These are phyloP conservation scores for Phytophthora pini DNA, from an alignment of 352 stramenopile species.

Conservation along the genomic window DNA sequence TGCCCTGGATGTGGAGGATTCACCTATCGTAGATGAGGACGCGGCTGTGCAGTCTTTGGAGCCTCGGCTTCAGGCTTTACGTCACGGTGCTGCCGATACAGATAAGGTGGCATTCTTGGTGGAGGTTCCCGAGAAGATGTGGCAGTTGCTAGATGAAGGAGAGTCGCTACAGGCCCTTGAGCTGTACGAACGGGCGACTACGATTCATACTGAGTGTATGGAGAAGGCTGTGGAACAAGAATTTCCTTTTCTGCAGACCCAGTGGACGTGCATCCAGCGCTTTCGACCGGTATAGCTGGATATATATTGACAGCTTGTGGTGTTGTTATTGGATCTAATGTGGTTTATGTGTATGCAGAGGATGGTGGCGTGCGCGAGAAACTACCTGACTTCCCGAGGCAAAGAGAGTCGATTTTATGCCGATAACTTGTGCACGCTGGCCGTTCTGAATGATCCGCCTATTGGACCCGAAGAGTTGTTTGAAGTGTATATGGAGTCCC, in stretches of 20 bases:
- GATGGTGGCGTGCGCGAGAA: conserved; percentile 51
- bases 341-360: conserved; percentile 42
- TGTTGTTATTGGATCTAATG: conserved; percentile 1
- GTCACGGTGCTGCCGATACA: conserved; percentile 2
- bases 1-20: conserved; percentile 33
- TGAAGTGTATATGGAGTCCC: conserved; percentile 52
- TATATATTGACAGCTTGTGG: background rate
- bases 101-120: conserved; percentile 65
- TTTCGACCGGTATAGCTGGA: conserved; percentile 55
- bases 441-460: conserved; percentile 38
- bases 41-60: background rate
- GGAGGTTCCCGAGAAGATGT: conserved; percentile 70
- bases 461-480: conserved; percentile 47
- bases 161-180: conserved; percentile 58
- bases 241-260: conserved; percentile 71
- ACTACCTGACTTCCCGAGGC: conserved; percentile 61
- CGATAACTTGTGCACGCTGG: conserved; percentile 63
- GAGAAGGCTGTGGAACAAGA: conserved; percentile 20
- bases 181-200: conserved; percentile 51
- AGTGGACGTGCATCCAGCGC: conserved; percentile 73
- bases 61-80: background rate
- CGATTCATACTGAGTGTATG: conserved; percentile 32
- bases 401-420: conserved; percentile 68
- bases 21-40: background rate
- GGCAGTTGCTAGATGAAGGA: conserved; percentile 69